Percentiles rank a stretch among this genome's conserved stretches.
Conservation (phyloP, 129 eudicot genomes). For the Artemisia argyi region DNA sequence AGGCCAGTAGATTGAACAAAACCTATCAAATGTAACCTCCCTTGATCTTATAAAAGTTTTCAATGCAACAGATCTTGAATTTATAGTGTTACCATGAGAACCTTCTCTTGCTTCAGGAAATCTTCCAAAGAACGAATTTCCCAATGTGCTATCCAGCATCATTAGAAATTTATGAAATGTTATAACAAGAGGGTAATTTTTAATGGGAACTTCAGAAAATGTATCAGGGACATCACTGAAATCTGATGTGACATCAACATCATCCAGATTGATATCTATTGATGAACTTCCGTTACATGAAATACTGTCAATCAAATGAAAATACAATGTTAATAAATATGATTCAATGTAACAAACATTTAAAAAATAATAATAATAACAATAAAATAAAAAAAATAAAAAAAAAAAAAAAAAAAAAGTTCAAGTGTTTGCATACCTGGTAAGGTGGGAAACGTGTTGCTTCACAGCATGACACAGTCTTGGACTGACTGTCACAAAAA, state of each 20-base stretch:
- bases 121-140: conserved; percentile 43
- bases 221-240: conserved; percentile 33
- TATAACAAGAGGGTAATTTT: conserved; percentile 44
- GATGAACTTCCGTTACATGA: too few relatives aligned
- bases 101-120: conserved; percentile 27
- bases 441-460: too few relatives aligned
- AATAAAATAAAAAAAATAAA: too few relatives aligned
- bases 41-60: conserved; percentile 37
- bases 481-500: too few relatives aligned
- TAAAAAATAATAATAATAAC: too few relatives aligned
- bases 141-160: conserved; percentile 59
- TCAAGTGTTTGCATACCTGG: too few relatives aligned
- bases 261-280: too few relatives aligned
- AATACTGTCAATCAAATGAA: too few relatives aligned
- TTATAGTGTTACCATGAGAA: background rate
- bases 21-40: conserved; percentile 50
- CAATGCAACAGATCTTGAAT: conserved; percentile 38
- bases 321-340: too few relatives aligned
- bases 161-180: conserved; percentile 51
- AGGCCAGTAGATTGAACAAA: conserved; percentile 44
- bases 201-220: conserved; percentile 33
- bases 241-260: conserved; percentile 1
- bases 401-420: too few relatives aligned
- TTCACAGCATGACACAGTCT: too few relatives aligned
- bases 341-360: too few relatives aligned